Evolutionary conservation across 805 yeast genomes (phyloP).

Genomic region (Dipodascus geniculatus): DNA sequence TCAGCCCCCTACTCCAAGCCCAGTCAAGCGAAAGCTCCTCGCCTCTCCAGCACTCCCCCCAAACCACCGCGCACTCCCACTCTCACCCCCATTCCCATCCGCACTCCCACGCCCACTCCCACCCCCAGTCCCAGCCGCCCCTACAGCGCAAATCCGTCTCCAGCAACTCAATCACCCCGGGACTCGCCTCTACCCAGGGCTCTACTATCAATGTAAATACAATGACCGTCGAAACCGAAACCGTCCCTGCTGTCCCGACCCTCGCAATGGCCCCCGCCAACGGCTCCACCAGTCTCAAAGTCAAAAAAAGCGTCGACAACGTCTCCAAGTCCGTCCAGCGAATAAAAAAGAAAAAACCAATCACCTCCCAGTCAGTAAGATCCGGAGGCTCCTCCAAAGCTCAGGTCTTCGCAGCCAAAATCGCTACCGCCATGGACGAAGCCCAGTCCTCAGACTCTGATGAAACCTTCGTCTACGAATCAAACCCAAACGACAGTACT

Average conservation of each 20-base stretch:
- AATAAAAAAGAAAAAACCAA: constrained; percentile 30
- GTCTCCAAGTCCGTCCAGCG: constrained; percentile 15
- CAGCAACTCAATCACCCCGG: neutral
- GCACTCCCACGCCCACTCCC: neutral
- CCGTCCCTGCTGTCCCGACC: constrained; percentile 38
- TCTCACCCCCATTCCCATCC: neutral
- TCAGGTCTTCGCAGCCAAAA: constrained; percentile 86
- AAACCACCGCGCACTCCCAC: too few species aligned
- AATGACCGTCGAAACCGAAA: constrained; percentile 52
- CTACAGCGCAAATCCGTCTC: neutral
- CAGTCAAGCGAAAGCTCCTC: neutral
- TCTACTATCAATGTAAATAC: constrained; percentile 5
- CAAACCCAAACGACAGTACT: constrained; percentile 19
- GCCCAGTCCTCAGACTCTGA: constrained; percentile 72
- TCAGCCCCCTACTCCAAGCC: neutral
- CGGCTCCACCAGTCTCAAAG: constrained; percentile 9
- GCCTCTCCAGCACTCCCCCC: too few species aligned
- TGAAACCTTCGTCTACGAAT: constrained; percentile 93
- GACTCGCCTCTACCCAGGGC: constrained; percentile 3
- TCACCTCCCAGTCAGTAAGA: constrained; percentile 4
- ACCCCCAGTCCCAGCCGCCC: neutral
- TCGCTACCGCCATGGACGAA: constrained; percentile 90
- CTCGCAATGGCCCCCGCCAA: constrained; percentile 22
- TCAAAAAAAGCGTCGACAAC: constrained; percentile 22
- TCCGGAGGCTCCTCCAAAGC: constrained; percentile 53